These are phyloP conservation scores for Ogataea saltuana DNA, from an alignment of 805 yeast genomes.

Conservation along the genomic window DNA sequence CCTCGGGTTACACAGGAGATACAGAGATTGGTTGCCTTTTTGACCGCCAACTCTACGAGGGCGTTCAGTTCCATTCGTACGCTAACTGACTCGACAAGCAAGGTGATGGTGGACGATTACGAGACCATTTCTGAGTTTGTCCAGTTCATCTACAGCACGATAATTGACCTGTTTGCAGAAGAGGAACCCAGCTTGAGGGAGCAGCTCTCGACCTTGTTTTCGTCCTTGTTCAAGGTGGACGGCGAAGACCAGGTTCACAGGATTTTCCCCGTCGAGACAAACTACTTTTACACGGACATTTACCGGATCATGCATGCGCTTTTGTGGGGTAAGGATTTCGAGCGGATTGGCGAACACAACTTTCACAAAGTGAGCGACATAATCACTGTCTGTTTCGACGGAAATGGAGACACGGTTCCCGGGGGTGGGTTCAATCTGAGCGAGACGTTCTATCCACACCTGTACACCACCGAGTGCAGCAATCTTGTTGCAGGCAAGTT, in stretches of 20 bases:
- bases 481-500: constrained; percentile 24
- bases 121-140: constrained; percentile 34
- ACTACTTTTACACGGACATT: constrained; percentile 30
- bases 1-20: constrained; percentile 37
- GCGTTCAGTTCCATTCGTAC: constrained; percentile 41
- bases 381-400: constrained; percentile 36
- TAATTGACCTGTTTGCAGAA: constrained; percentile 24
- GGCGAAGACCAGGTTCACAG: constrained; percentile 24
- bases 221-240: constrained; percentile 18
- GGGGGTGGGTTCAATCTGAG: constrained; percentile 33
- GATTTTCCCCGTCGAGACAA: constrained; percentile 38
- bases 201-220: constrained; percentile 22
- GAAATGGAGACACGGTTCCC: constrained; percentile 31
- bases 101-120: constrained; percentile 28
- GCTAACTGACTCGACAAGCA: constrained; percentile 34
- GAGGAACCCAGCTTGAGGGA: constrained; percentile 14
- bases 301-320: constrained; percentile 37
- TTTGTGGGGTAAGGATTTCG: constrained; percentile 34
- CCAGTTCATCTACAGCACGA: constrained; percentile 22
- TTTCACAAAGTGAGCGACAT: constrained; percentile 36
- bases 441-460: constrained; percentile 41
- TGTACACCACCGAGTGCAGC: constrained; percentile 36
- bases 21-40: constrained; percentile 41
- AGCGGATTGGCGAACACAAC: constrained; percentile 22
- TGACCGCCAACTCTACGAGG: constrained; percentile 37